These are phyloP conservation scores for Parmelia sp. DNA, from an alignment of 495 filamentous ascomycete genomes.

Conservation along the genomic window DNA sequence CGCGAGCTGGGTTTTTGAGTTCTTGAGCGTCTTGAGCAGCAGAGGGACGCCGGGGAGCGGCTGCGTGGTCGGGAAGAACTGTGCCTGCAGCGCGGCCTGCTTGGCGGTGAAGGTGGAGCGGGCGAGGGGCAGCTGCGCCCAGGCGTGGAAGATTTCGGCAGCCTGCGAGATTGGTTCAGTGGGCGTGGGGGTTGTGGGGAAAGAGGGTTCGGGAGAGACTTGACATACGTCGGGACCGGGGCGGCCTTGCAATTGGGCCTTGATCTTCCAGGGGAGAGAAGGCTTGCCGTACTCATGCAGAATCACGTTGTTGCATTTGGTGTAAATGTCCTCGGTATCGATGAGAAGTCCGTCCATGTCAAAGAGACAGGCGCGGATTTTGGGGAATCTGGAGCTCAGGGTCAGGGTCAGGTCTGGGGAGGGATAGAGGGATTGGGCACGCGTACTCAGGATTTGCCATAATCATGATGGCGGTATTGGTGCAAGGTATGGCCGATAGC, in stretches of 20 bases:
- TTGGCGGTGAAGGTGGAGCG: conserved; percentile 56
- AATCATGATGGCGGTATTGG: conserved; percentile 17
- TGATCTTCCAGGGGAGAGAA: conserved; percentile 81
- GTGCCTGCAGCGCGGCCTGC: conserved; percentile 52
- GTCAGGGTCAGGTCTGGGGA: conserved; percentile 9
- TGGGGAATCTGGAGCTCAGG: conserved; percentile 51
- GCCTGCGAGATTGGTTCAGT: conserved; percentile 33
- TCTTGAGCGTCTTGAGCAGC: conserved; percentile 53
- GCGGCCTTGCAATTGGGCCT: conserved; percentile 91
- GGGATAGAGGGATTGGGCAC: conserved; percentile 3
- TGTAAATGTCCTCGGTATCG: conserved; percentile 91
- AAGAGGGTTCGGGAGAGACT: conserved; percentile 33
- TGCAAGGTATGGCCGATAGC: not conserved
- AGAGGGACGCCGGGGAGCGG: conserved; percentile 72
- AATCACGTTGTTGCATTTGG: conserved; percentile 70
- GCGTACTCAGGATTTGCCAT: conserved; percentile 27
- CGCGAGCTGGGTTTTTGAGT: conserved; percentile 63
- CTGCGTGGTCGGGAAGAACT: conserved; percentile 64
- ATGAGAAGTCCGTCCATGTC: conserved; percentile 98
- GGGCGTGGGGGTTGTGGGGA: conserved; percentile 26
- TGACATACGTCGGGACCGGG: conserved; percentile 59
- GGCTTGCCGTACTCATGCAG: conserved; percentile 67
- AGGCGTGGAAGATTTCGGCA: conserved; percentile 60
- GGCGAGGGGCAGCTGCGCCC: conserved; percentile 80
- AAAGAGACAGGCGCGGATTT: conserved; percentile 88